Evolutionary conservation across 331 rosid genomes (phyloP), one percentile per base, ranked within the genome.

Genomic region (Arachis monticola): DNA sequence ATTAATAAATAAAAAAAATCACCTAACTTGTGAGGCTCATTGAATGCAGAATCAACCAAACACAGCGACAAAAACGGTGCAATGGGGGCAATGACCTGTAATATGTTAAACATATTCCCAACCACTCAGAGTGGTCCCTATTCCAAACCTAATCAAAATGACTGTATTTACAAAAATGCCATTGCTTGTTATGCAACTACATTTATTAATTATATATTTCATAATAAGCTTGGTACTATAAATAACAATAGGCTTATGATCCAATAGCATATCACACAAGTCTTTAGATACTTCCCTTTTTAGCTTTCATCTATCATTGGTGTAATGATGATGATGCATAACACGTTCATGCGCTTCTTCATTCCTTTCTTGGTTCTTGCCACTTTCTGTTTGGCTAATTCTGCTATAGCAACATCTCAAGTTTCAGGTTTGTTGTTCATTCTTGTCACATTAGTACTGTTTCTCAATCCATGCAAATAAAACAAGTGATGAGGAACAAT

Each of bases 51-150:
- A 53, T 5, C 27, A 48, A 48, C 59, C 31, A 11, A 17, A 72
- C 30, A n/a, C 70, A 73, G 73, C 83, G 0, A 5, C 40, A 65
- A 79, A 72, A 5, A 50, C 75, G 83, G 83, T 35, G 48, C 47
- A 2, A 27, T 51, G 27, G 0, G 2, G 2, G 10, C 7, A 32
- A 12, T 46, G 59, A 48, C 5, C 38, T 70, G 3, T 58, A 5
- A 11, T 2, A 35, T 35, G 40, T 35, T 35, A 1, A 9, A 55
- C 75, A 70, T 22, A 70, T 44, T 70, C 57, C 27, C 76, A 72
- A 60, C 69, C 6, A 55, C 69, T 52, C 46, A 7, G 6, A 53
- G 40, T 11, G 50, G 48, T 40, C 50, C 50, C 31, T 38, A 7
- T 30, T 30, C 51, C 7, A 76, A 73, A 53, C 27, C 59, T 53